Evolutionary conservation across 306 rosid species (phyloP).

Genomic region (Citrullus mucosospermus): DNA sequence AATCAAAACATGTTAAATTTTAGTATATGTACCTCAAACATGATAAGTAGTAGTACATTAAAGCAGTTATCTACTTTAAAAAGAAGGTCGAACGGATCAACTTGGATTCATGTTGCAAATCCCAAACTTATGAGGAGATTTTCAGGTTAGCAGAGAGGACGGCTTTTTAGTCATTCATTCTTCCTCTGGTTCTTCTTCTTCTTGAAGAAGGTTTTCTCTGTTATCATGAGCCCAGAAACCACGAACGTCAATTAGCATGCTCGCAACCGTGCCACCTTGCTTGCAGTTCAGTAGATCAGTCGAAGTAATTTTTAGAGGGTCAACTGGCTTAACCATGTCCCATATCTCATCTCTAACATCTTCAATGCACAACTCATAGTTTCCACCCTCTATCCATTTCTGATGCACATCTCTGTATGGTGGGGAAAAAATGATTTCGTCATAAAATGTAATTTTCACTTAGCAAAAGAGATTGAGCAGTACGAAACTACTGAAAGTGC

Average conservation of each 20-base stretch:
- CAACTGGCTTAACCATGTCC: conserved; percentile 96
- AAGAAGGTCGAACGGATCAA: neutral
- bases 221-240: conserved; percentile 99
- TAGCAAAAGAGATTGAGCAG: neutral
- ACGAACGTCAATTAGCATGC: conserved; percentile 96
- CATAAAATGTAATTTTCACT: neutral
- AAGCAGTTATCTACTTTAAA: conserved; percentile 3
- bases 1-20: neutral
- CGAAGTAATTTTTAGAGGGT: conserved; percentile 61
- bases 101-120: neutral
- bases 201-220: conserved; percentile 97
- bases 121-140: neutral
- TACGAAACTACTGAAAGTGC: neutral
- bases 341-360: conserved; percentile 96
- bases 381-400: conserved; percentile 98
- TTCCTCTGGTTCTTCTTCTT: conserved; percentile 97
- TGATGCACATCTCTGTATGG: conserved; percentile 90
- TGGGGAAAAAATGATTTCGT: neutral
- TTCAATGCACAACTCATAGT: conserved; percentile 92
- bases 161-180: conserved; percentile 24
- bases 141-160: neutral
- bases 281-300: conserved; percentile 78
- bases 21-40: conserved; percentile 9
- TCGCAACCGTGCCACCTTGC: conserved; percentile 98
- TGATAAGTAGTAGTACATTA: neutral